Base-by-base conservation (phyloP, 2,329 filamentous ascomycete genomes). In the Cucurbitaria berberidis region DNA sequence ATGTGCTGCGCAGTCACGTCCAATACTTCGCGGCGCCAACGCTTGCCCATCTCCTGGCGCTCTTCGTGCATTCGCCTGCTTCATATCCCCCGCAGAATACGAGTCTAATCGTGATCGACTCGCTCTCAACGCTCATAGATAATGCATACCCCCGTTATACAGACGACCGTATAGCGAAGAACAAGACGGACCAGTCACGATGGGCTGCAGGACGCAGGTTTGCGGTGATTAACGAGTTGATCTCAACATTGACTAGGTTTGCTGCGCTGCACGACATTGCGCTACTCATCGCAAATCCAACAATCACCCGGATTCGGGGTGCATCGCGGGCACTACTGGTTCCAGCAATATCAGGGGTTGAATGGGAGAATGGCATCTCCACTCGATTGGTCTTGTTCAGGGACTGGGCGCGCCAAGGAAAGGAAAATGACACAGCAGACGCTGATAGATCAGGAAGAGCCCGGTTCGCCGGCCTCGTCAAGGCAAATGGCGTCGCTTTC, bases 311-410 rank as follows among this genome's bases (percentile, higher is more conserved):
- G 61, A 88, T 96, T 76, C 86, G 89, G 57, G 80, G 81, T 3
- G 87, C 83, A 59, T 81, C 78, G 60, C 84, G 81, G 60, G 89
- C 92, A 13, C 84, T 88, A 10, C 78, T 98, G 43, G 83, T 88
- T 47, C 89, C 92, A 15, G 86, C 90, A 35, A 81, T 97, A 57
- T 88, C 88, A 51, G 87, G 89, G 13, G 81, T 81, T 18, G 85
- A 89, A 36, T 97, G 93, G 93, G 92, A 96, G 55, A 86, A 85
- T 59, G 88, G 86, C 27, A 79, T 96, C 32, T 84, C 86, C 56
- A 89, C 86, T 36, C 83, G 91, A 48, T 73, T 96, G 55, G 88
- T 89, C 21, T 74, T 96, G 29, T 96, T 95, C 73, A 84, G 89
- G 65, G 91, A 96, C 76, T 93, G 78, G 68, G 55, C 69, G 45